Conservation (phyloP, 139 green algal genomes). For the Ettlia oleoabundans region DNA sequence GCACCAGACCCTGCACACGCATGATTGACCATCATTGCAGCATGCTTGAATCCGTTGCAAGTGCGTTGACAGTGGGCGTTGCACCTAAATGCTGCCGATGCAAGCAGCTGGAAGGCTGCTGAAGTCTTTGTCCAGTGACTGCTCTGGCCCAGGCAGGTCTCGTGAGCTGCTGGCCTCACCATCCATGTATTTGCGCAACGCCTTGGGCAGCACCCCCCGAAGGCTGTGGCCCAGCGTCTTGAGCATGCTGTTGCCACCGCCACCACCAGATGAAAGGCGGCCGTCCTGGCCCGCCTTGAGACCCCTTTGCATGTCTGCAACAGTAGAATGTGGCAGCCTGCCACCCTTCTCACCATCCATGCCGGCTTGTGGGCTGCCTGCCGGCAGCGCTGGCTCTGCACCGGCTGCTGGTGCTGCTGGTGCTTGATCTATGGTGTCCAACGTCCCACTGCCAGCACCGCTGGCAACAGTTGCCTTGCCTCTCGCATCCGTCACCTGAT, state of each 20-base stretch:
- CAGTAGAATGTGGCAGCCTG: not conserved
- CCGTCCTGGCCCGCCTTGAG: not conserved
- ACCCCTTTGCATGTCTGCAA: not conserved
- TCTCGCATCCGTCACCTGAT: too few species aligned
- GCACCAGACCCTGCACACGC: not conserved
- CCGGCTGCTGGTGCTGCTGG: not conserved
- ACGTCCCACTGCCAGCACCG: too few species aligned
- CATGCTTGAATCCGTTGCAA: too few species aligned
- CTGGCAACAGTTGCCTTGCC: too few species aligned
- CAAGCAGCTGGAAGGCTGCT: too few species aligned
- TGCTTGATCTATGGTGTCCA: not conserved
- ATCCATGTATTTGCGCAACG: constrained; percentile 40
- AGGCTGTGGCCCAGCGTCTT: constrained; percentile 33
- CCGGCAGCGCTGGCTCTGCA: not conserved
- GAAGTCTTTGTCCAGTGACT: too few species aligned
- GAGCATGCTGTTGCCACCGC: constrained; percentile 41
- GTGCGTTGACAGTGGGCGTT: too few species aligned
- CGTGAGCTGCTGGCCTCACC: not conserved
- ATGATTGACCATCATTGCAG: too few species aligned
- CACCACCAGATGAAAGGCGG: constrained; percentile 12
- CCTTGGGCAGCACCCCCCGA: constrained; percentile 36
- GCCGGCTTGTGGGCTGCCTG: not conserved
- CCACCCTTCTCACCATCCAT: not conserved
- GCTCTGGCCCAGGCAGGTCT: too few species aligned
- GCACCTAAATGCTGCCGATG: too few species aligned